Evolutionary conservation across 2,329 filamentous ascomycete species (phyloP).

Genomic region (Pezicula neosporulosa): DNA sequence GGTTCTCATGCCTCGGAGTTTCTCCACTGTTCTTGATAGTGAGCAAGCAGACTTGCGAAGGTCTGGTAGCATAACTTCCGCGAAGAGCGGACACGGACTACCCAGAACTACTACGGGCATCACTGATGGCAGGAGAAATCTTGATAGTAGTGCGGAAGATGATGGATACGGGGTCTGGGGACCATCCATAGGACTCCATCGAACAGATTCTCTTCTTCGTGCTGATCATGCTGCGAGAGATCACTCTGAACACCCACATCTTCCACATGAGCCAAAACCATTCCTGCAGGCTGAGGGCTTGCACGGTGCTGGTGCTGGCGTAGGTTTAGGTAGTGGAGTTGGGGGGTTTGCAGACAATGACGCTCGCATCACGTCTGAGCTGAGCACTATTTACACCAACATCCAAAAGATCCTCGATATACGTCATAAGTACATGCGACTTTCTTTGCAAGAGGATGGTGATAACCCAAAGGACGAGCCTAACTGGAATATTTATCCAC

Average conservation of each 20-base stretch:
- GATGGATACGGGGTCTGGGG: constrained; percentile 17
- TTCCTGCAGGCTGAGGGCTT: constrained; percentile 48
- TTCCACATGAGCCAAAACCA: constrained; percentile 54
- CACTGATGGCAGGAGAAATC: constrained; percentile 23
- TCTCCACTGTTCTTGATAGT: constrained; percentile 19
- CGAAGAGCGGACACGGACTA: constrained; percentile 21
- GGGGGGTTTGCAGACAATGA: constrained; percentile 68
- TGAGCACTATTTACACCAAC: constrained; percentile 83
- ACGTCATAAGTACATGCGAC: constrained; percentile 80
- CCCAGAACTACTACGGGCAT: constrained; percentile 23
- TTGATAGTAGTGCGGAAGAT: constrained; percentile 27
- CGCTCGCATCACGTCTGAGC: constrained; percentile 76
- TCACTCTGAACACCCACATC: constrained; percentile 44
- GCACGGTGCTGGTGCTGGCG: constrained; percentile 53
- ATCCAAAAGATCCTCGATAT: constrained; percentile 87
- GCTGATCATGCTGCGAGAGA: constrained; percentile 29
- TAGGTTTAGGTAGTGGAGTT: constrained; percentile 57
- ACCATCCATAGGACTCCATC: constrained; percentile 12
- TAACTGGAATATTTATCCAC: constrained; percentile 85
- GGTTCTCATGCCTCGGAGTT: constrained; percentile 18
- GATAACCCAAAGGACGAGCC: constrained; percentile 88
- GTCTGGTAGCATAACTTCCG: constrained; percentile 24
- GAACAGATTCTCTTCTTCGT: constrained; percentile 19
- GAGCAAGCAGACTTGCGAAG: constrained; percentile 18
- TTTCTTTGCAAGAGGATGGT: constrained; percentile 76